Base-by-base conservation (phyloP, 768 basidiomycete species). In the Tylopilus sp. region DNA sequence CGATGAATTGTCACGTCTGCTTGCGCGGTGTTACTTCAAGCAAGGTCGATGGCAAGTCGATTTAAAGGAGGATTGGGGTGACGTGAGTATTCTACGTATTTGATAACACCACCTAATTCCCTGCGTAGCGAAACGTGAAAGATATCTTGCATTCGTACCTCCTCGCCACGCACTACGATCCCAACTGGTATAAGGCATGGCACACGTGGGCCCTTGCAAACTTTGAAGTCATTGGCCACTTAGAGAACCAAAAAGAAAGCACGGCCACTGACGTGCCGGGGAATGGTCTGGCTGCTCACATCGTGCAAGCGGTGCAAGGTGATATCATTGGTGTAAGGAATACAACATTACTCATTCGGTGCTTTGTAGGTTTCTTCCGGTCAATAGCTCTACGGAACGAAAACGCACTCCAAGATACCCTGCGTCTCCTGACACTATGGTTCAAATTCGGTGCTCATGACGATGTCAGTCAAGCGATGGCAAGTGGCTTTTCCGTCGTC, bases 171-270 rank as follows among this genome's bases (percentile, higher is more conserved):
- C 85, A 88, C 60, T 91, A 91, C 57, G 95, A 98, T 66, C 82
- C 88, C 4, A 77, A 79, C n/a, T 99, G 97, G 97, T 98, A 98
- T 71, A 98, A 99, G 67, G 97, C 95, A 17, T 98, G 95, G 95
- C 97, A 99, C 63, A 93, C 92, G 1, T 99, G 94, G 93, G 95
- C 97, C 2, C 75, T 98, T 47, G 88, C 94, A 3, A 98, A 98
- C 69, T 95, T 97, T 57, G 93, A 98, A 49, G 91, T 98, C 55
- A 84, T 98, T 55, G 78, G 80, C 23, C 81, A 87, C 60, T 73
- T 95, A 61, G 93, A 95, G 66, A 78, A 72, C 39, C 83, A 83
- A 61, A 72, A 69, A 28, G 80, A 83, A 53, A 75, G 73, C 41
- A 79, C 79, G 51, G 71, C 75, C 20, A 68, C 73, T 10, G 86